phyloP scores from a whole-genome alignment of 2,329 filamentous ascomycete species.

The Fusarium bactridioides region DNA sequence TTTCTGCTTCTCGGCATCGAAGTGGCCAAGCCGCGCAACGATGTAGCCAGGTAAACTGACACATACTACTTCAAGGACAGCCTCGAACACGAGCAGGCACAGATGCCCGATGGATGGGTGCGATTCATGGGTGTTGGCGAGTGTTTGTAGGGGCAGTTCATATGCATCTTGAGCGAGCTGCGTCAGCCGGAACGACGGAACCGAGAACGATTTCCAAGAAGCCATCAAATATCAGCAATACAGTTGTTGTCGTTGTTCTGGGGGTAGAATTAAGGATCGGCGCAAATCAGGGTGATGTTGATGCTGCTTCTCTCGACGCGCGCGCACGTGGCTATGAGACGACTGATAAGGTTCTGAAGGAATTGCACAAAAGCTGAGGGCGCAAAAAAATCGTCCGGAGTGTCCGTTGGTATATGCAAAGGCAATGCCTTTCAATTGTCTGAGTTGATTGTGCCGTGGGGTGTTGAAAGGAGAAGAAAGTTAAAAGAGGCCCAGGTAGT shows the following conservation, averaged over 20 bases:
- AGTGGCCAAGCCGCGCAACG: constrained; percentile 87
- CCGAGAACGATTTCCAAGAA: constrained; percentile 49
- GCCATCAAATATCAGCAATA: constrained; percentile 44
- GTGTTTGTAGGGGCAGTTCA: constrained; percentile 52
- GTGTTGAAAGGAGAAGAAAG: constrained; percentile 1
- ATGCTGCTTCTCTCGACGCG: constrained; percentile 18
- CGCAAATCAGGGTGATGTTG: constrained; percentile 16
- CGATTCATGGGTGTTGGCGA: constrained; percentile 55
- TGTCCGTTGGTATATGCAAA: background rate
- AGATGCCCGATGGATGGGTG: constrained; percentile 76
- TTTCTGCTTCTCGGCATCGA: constrained; percentile 95
- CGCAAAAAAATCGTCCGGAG: background rate
- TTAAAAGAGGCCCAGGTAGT: background rate
- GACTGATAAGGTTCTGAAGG: constrained; percentile 9
- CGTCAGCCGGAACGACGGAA: constrained; percentile 56
- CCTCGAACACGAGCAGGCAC: constrained; percentile 87
- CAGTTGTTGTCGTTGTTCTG: constrained; percentile 5
- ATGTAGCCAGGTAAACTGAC: constrained; percentile 95
- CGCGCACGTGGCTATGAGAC: background rate
- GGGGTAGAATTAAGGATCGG: constrained; percentile 6
- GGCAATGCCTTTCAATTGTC: constrained; percentile 14
- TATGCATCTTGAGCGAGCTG: constrained; percentile 50
- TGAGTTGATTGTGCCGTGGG: background rate
- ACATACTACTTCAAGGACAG: constrained; percentile 93
- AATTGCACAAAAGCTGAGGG: background rate